phyloP scores from a whole-genome alignment of 768 basidiomycete species.

The Mycena leptocephala region DNA sequence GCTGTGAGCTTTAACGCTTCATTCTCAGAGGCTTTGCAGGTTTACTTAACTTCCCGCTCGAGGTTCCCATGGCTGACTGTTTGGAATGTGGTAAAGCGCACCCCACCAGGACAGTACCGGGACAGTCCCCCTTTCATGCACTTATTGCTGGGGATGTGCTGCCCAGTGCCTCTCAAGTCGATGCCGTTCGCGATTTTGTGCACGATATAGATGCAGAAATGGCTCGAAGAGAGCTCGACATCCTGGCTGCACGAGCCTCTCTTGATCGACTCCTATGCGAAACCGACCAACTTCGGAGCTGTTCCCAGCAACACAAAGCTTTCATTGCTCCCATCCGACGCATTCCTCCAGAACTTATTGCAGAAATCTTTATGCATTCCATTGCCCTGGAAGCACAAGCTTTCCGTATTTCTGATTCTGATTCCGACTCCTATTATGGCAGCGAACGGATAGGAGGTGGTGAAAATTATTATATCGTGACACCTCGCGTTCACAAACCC shows the following conservation, averaged over 20 bases:
- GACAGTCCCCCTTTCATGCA: neutral
- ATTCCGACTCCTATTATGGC: too few relatives aligned
- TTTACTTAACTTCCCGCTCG: too few relatives aligned
- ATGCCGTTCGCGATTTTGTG: neutral
- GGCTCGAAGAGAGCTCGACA: neutral
- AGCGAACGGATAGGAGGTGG: neutral
- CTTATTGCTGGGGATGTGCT: neutral
- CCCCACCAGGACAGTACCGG: too few relatives aligned
- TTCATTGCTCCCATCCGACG: conserved; percentile 11
- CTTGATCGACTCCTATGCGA: neutral
- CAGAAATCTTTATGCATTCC: neutral
- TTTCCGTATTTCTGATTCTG: neutral
- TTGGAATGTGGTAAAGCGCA: neutral
- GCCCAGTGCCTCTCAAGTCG: neutral
- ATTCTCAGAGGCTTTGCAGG: too few relatives aligned
- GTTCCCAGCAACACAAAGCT: neutral
- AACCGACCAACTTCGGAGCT: neutral
- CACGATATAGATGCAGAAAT: neutral
- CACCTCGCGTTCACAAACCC: neutral
- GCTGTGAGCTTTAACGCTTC: too few relatives aligned
- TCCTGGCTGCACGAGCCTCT: too few relatives aligned
- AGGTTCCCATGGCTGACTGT: too few relatives aligned
- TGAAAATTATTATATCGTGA: neutral
- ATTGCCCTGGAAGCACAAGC: neutral
- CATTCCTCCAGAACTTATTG: neutral